Evolutionary conservation across 2,329 filamentous ascomycete species (phyloP).

Genomic region (Aspergillus ustus): DNA sequence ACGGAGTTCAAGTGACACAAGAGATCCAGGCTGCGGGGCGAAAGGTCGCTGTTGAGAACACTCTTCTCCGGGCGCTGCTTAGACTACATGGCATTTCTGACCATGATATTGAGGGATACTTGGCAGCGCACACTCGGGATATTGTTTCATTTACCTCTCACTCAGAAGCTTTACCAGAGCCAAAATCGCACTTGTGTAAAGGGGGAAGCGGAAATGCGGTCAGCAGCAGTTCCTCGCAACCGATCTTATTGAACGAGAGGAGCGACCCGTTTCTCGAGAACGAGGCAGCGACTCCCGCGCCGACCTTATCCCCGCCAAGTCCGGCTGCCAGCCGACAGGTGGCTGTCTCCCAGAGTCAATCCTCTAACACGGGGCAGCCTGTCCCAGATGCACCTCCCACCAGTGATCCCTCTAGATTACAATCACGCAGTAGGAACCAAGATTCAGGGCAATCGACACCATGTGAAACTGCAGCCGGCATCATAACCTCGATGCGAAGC

Average conservation of each 20-base stretch:
- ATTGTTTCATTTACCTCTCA: background rate
- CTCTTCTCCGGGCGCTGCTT: slow-evolving; percentile 64
- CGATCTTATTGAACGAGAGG: slow-evolving; percentile 1
- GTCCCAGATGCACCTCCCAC: background rate
- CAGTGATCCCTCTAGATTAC: background rate
- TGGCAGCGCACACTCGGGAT: slow-evolving; percentile 16
- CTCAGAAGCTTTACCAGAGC: slow-evolving; percentile 3
- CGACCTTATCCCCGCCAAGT: slow-evolving; percentile 1
- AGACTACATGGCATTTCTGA: slow-evolving; percentile 62
- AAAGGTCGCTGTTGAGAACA: slow-evolving; percentile 72
- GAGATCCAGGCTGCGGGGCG: slow-evolving; percentile 74
- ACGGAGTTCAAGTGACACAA: slow-evolving; percentile 69
- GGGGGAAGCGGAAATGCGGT: slow-evolving; percentile 1
- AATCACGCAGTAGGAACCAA: slow-evolving; percentile 12
- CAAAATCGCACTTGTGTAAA: slow-evolving; percentile 3
- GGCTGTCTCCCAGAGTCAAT: background rate
- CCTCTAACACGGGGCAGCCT: background rate
- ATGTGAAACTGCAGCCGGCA: slow-evolving; percentile 27
- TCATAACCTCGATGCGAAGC: slow-evolving; percentile 25
- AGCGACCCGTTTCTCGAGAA: slow-evolving; percentile 1
- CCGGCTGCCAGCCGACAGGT: background rate
- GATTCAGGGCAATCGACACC: slow-evolving; percentile 22
- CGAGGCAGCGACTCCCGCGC: background rate
- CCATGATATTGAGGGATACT: slow-evolving; percentile 54
- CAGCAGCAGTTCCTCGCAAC: slow-evolving; percentile 3